These are phyloP conservation scores for Escallonia rubra DNA, from an alignment of 129 eudicot species.

Conservation along the genomic window DNA sequence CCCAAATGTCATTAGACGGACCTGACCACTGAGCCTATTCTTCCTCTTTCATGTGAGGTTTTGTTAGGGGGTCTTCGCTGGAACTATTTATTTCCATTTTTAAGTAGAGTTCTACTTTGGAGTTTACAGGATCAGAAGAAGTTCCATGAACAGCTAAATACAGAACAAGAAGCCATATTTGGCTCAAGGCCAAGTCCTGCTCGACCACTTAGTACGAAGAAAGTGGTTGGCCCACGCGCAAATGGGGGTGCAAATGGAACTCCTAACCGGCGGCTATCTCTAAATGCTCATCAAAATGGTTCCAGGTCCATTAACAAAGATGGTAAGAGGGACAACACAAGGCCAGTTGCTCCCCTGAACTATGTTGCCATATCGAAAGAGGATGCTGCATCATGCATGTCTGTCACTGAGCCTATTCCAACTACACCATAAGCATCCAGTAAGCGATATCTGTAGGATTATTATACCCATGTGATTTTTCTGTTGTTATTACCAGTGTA, in stretches of 20 bases:
- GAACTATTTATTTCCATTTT: too few relatives aligned
- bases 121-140: constrained; percentile 82
- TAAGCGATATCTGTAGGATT: constrained; percentile 26
- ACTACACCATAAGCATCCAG: constrained; percentile 46
- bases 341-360: constrained; percentile 66
- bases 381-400: constrained; percentile 69
- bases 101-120: background rate
- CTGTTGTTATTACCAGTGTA: constrained; percentile 10
- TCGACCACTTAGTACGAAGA: constrained; percentile 51
- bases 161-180: constrained; percentile 58
- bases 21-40: too few relatives aligned
- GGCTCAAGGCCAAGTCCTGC: constrained; percentile 89
- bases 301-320: constrained; percentile 53
- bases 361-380: constrained; percentile 72
- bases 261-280: constrained; percentile 70
- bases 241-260: constrained; percentile 70
- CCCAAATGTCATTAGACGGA: too few relatives aligned
- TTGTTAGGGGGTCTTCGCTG: too few relatives aligned
- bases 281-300: constrained; percentile 71
- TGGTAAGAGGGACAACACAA: constrained; percentile 51
- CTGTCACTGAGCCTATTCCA: constrained; percentile 63
- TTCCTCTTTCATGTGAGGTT: too few relatives aligned
- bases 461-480: constrained; percentile 13
- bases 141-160: constrained; percentile 59
- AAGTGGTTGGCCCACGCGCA: constrained; percentile 71